These are phyloP conservation scores for Xylariaceae sp. DNA, from an alignment of 2,329 filamentous ascomycete genomes.

Conservation along the genomic window DNA sequence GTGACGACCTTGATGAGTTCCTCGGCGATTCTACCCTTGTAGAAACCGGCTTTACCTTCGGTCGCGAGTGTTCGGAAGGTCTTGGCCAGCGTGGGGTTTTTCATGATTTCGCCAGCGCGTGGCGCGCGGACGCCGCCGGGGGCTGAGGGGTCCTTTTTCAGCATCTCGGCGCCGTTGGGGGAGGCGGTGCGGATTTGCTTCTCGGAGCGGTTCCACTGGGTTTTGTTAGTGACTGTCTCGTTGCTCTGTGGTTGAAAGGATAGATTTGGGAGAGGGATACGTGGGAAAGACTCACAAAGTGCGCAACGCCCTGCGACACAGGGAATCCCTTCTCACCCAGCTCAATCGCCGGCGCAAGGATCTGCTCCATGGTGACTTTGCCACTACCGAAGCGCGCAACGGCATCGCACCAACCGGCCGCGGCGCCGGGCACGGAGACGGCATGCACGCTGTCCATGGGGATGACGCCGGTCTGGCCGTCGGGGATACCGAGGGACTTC, in stretches of 20 bases:
- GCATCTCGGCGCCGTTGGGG: slow-evolving; percentile 80
- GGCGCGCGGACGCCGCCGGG: slow-evolving; percentile 69
- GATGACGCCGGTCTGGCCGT: slow-evolving; percentile 52
- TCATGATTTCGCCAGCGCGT: slow-evolving; percentile 78
- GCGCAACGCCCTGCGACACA: slow-evolving; percentile 71
- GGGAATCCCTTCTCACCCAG: slow-evolving; percentile 86
- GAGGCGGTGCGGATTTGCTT: slow-evolving; percentile 63
- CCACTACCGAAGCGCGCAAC: slow-evolving; percentile 86
- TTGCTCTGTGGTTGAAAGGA: neutral
- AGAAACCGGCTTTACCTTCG: slow-evolving; percentile 87
- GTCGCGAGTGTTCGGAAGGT: slow-evolving; percentile 76
- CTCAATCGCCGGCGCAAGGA: slow-evolving; percentile 76
- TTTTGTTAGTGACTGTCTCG: neutral
- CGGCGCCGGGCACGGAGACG: slow-evolving; percentile 82
- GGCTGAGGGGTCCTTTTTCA: slow-evolving; percentile 68
- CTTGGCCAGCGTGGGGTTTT: slow-evolving; percentile 71
- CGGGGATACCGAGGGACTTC: slow-evolving; percentile 60
- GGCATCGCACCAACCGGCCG: slow-evolving; percentile 89
- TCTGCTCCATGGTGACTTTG: slow-evolving; percentile 68
- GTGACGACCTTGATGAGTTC: slow-evolving; percentile 72
- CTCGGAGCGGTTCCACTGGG: slow-evolving; percentile 68
- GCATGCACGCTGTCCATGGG: slow-evolving; percentile 73
- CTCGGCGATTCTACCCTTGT: slow-evolving; percentile 76
- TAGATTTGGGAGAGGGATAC: neutral
- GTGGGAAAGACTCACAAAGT: slow-evolving; percentile 50